Base-by-base conservation (phyloP, 441 rosid genomes). In the Pelargonium fulgidum region DNA sequence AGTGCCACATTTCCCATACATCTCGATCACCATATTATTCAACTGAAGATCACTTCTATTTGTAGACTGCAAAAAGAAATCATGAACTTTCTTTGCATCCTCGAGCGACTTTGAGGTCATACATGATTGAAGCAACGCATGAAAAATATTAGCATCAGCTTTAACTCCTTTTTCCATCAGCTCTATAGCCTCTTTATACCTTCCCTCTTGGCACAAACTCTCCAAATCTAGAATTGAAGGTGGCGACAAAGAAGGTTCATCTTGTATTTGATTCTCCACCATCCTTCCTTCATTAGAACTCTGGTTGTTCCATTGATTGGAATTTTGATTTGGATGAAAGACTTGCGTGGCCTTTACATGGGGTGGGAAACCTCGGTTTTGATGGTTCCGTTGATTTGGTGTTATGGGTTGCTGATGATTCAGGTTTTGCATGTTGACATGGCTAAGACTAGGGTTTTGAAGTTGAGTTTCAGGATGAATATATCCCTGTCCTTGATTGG, bases 11-110 rank as follows among this genome's bases (percentile, higher is more conserved):
- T 80, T 88, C 16, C 85, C 90, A 71, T 82, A 93, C 97, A 91
- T 91, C 72, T 80, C 80, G 75, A 87, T 81, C 72, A 84, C 92
- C 72, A 78, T 82, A 59, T 89, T 84, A 80, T 81, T 89, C 79
- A 91, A 70, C 61, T 61, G 78, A 44, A 83, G 80, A 76, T 91
- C 95, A 65, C 85, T 82, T 76, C 95, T 83, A 75, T 67, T 85
- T 0, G 73, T 78, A 0, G 93, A 88, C 68, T 85, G 92, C 52
- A 89, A 79, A 78, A 93, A 89, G 73, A 79, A 90, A 80, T 91
- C 96, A 64, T 91, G 96, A n/a, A 89, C 89, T 79, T 86, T 91
- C 78, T 89, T 93, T 0, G 95, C 88, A 77, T 87, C 85, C 80
- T 89, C 98, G n/a, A 81, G 85, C 0, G 81, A 82, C 73, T 83